Base-by-base conservation (phyloP, 805 yeast genomes). In the Tetrapisispora iriomotensis region DNA sequence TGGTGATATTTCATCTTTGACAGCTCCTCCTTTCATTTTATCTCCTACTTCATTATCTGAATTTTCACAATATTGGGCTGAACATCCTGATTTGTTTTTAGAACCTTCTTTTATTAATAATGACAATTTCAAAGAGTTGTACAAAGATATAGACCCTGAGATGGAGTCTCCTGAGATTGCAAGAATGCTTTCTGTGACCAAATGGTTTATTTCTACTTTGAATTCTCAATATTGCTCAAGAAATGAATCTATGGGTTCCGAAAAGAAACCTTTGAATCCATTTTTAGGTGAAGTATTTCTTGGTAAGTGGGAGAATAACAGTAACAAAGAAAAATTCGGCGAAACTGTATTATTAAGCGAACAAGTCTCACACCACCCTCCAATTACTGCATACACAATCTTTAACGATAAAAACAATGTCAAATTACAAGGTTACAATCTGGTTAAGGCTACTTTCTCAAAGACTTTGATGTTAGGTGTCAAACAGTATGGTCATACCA, bases 11-110 rank as follows among this genome's bases (percentile, higher is more conserved):
- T 85, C 96, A 14, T 79, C 95, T 3, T 68, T 92, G 56, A 88
- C 98, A 3, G 98, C 98, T 6, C 98, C 98, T 14, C 96, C 98
- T 4, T 92, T 92, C 65, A 92, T 92, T 48, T 70, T 92, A 48
- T 84, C 96, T 6, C 87, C 96, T 20, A 80, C 84, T 9, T 88
- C 96, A 2, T 71, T 85, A 51, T 77, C 77, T 25, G 98, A 90
- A 65, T 90, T 84, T 64, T 84, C 96, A 12, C 90, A 85, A 61
- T 92, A 85, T 65, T 90, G 97, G 96, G 84, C 88, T 34, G 96
- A 88, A 60, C 92, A 85, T 56, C 87, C 90, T 14, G 90, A 84
- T 47, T 70, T 87, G 46, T 74, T 92, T 42, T 64, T 86, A 41
- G 92, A 76, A 29, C 90, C 96, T 24, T 71, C 70, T 46, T 68